phyloP scores from a whole-genome alignment of 495 filamentous ascomycete genomes.

The Penicillium silybi region DNA sequence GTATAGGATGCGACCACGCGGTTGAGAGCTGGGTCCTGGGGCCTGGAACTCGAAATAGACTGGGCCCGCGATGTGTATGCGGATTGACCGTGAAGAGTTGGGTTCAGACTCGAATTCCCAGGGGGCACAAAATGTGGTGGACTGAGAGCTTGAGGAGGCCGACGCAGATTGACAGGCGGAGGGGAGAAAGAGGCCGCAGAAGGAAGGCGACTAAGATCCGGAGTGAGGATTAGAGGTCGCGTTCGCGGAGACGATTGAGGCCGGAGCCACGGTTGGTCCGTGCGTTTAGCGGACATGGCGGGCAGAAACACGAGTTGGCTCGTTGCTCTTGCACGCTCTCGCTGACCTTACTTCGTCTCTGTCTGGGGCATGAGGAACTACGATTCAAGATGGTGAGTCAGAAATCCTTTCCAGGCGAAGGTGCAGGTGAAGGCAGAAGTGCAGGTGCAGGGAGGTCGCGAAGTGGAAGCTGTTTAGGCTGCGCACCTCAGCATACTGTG shows the following conservation, averaged over 20 bases:
- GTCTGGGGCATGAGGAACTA: not conserved
- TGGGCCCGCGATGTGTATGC: not conserved
- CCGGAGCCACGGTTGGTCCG: conserved; percentile 7
- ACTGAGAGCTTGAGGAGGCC: not conserved
- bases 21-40: not conserved
- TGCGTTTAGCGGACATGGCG: conserved; percentile 21
- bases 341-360: not conserved
- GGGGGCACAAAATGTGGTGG: no score
- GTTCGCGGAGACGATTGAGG: not conserved
- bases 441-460: no score
- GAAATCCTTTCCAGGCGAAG: not conserved
- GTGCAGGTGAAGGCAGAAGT: no score
- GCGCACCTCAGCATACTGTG: conserved; percentile 11
- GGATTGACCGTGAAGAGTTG: not conserved
- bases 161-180: not conserved
- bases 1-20: not conserved
- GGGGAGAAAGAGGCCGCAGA: not conserved
- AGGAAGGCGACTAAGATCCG: not conserved
- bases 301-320: conserved; percentile 20
- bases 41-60: not conserved
- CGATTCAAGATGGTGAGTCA: conserved; percentile 17
- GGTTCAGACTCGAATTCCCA: not conserved
- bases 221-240: not conserved
- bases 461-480: not conserved
- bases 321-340: not conserved